These are phyloP conservation scores for Hibiscus mutabilis DNA, from an alignment of 345 rosid species.

Conservation along the genomic window DNA sequence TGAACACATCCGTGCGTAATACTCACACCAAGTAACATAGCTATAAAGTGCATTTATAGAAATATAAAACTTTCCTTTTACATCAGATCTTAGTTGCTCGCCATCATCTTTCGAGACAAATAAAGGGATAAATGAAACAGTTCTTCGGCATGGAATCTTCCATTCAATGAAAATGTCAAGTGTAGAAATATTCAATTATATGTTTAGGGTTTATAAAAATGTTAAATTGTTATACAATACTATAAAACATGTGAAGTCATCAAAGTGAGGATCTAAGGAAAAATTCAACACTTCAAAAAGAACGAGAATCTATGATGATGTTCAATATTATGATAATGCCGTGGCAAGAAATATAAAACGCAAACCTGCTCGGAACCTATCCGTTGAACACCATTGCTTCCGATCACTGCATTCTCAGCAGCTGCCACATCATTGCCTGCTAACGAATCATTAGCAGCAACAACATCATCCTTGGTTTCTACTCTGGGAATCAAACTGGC, in stretches of 20 bases:
- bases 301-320: neutral
- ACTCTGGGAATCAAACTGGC: constrained; percentile 53
- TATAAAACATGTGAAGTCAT: neutral
- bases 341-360: constrained; percentile 11
- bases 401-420: constrained; percentile 3
- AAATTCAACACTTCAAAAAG: neutral
- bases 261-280: neutral
- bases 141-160: constrained; percentile 2
- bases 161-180: neutral
- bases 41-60: neutral
- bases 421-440: constrained; percentile 10
- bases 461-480: constrained; percentile 35
- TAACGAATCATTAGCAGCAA: constrained; percentile 20
- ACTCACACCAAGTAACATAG: neutral
- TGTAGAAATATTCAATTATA: neutral
- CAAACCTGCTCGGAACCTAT: constrained; percentile 39
- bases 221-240: neutral
- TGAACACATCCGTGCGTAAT: neutral
- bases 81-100: neutral
- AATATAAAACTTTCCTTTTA: neutral
- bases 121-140: neutral
- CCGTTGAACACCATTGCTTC: constrained; percentile 20
- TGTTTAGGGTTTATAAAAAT: neutral
- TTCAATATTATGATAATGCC: neutral
- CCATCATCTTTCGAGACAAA: neutral